These are phyloP conservation scores for Saccharum hybrid DNA, from an alignment of 202 grass and related monocot genomes.

Conservation along the genomic window DNA sequence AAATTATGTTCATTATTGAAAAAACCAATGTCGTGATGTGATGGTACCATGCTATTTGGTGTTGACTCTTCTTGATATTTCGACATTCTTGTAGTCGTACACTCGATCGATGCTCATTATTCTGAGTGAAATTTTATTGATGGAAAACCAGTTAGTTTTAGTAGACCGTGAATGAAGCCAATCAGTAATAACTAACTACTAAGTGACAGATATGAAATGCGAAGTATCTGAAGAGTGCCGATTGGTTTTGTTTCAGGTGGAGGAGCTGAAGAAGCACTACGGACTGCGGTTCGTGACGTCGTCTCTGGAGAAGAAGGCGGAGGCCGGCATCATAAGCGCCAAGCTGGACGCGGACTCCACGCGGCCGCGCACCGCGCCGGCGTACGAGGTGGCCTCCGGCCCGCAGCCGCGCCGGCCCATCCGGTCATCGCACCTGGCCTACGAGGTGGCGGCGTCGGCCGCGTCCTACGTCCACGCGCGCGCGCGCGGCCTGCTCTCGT, in stretches of 20 bases:
- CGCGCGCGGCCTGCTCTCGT: constrained; percentile 63
- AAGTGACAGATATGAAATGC: not conserved
- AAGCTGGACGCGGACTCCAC: constrained; percentile 67
- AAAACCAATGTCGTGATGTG: not conserved
- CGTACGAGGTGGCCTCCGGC: constrained; percentile 32
- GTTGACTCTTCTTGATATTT: not conserved
- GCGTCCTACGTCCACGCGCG: constrained; percentile 75
- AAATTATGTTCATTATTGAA: not conserved
- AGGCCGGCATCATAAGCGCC: constrained; percentile 38
- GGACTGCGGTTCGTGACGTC: constrained; percentile 66
- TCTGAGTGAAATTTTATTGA: not conserved
- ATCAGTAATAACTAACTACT: not conserved
- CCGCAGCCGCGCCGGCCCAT: constrained; percentile 56
- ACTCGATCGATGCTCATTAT: not conserved
- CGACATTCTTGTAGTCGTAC: not conserved
- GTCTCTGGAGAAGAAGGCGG: constrained; percentile 76
- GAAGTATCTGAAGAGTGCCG: not conserved
- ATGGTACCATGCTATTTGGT: not conserved
- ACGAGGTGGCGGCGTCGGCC: constrained; percentile 83
- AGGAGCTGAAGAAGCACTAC: constrained; percentile 69
- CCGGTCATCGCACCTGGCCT: constrained; percentile 59
- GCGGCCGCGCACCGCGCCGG: constrained; percentile 24
- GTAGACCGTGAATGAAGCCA: not conserved
- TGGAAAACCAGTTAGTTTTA: no score
- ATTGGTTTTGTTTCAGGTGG: constrained; percentile 1